Conservation (phyloP, 140 eudicot species). For the Oenanthe javanica region DNA sequence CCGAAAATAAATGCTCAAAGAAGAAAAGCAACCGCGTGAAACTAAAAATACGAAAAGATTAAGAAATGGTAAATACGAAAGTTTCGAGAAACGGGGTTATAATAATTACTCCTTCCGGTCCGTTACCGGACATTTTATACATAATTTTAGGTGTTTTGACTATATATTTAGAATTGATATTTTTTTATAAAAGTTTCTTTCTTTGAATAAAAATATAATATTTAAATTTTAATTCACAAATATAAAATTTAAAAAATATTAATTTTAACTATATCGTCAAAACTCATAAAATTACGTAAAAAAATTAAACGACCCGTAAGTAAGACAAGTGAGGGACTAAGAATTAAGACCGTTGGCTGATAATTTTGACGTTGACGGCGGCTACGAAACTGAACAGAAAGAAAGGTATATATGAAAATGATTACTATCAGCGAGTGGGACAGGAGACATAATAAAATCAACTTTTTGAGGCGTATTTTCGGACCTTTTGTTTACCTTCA, state of each 20-base stretch:
- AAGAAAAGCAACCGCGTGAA: not conserved
- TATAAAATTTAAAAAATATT: too few relatives aligned
- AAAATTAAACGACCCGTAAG: too few relatives aligned
- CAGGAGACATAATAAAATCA: not conserved
- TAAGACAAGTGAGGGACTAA: too few relatives aligned
- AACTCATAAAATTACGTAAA: too few relatives aligned
- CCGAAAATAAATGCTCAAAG: not conserved
- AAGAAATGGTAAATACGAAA: not conserved
- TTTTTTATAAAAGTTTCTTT: too few relatives aligned
- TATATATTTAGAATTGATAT: too few relatives aligned
- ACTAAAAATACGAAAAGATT: not conserved
- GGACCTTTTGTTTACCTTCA: not conserved
- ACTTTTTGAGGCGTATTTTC: constrained; percentile 3
- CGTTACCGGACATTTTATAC: too few relatives aligned
- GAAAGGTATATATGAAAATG: not conserved
- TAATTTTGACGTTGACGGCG: not conserved
- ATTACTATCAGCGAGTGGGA: not conserved
- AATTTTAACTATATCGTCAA: too few relatives aligned
- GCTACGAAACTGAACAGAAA: not conserved
- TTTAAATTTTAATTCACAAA: too few relatives aligned
- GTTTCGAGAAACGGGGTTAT: not conserved
- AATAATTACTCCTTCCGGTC: too few relatives aligned
- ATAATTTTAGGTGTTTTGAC: too few relatives aligned
- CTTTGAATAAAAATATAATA: too few relatives aligned
- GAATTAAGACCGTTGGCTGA: not conserved